phyloP scores from a whole-genome alignment of 495 filamentous ascomycete species.

The Hypoxylon cercidicola region DNA sequence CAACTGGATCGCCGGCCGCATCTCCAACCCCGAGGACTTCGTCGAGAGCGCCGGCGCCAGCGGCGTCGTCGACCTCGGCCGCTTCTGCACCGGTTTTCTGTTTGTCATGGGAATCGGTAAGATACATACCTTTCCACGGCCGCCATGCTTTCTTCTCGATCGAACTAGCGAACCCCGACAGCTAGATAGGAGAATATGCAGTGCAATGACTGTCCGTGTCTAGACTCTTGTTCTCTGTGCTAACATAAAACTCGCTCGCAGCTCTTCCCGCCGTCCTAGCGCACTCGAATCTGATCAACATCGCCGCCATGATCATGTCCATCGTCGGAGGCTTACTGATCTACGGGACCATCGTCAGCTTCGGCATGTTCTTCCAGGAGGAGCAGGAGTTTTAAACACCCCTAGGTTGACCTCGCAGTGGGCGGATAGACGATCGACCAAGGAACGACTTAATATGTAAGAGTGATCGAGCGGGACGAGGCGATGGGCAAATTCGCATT shows the following conservation, averaged over 20 bases:
- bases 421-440: neutral
- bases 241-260: conserved; percentile 51
- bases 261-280: conserved; percentile 92
- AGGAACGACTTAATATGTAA: neutral
- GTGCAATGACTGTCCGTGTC: no score
- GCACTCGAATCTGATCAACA: conserved; percentile 79
- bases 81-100: conserved; percentile 94
- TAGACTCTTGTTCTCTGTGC: conserved; percentile 8
- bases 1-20: conserved; percentile 92
- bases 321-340: conserved; percentile 92
- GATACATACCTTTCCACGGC: conserved; percentile 51
- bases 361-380: conserved; percentile 97
- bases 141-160: conserved; percentile 1
- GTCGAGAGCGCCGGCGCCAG: conserved; percentile 84
- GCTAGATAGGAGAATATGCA: no score
- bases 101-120: conserved; percentile 98
- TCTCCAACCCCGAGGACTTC: conserved; percentile 95
- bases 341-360: conserved; percentile 97
- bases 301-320: conserved; percentile 95
- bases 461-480: neutral
- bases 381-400: conserved; percentile 89
- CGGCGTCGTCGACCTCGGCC: conserved; percentile 87
- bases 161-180: no score
- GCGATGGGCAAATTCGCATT: conserved; percentile 13
- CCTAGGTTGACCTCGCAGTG: no score